These are phyloP conservation scores for Metrosideros polymorpha DNA, from an alignment of 441 rosid species.

Conservation along the genomic window DNA sequence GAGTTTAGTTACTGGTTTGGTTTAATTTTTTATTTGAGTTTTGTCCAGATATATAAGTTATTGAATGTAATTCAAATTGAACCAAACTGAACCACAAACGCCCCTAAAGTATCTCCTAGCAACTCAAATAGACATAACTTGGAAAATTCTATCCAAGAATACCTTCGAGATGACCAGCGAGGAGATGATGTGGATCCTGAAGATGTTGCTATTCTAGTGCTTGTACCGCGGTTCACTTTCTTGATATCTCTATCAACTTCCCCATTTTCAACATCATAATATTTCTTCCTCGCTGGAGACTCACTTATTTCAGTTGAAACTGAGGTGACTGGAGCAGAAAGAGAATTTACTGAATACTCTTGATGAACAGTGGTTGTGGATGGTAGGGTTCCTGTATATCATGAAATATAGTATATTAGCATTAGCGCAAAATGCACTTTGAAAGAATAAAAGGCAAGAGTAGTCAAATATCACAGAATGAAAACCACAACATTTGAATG, in stretches of 20 bases:
- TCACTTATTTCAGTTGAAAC: conserved; percentile 44
- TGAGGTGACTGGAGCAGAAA: conserved; percentile 60
- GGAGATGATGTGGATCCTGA: conserved; percentile 35
- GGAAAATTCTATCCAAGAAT: neutral
- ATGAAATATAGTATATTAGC: neutral
- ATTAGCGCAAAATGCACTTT: neutral
- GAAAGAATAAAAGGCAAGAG: neutral
- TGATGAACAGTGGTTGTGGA: conserved; percentile 28
- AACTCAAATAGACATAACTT: neutral
- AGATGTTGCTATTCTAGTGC: conserved; percentile 22
- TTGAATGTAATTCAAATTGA: neutral
- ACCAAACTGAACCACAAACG: neutral
- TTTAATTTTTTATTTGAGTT: neutral
- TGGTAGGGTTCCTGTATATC: conserved; percentile 34
- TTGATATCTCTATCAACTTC: conserved; percentile 25
- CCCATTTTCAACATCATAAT: conserved; percentile 17
- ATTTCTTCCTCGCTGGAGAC: conserved; percentile 33
- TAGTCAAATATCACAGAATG: neutral
- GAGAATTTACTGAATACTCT: conserved; percentile 39
- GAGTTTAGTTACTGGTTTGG: neutral
- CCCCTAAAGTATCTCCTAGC: neutral
- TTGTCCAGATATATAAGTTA: neutral
- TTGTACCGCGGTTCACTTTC: conserved; percentile 26
- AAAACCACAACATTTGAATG: neutral
- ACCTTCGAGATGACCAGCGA: conserved; percentile 62